Evolutionary conservation across 192 early-diverging fungal genomes (phyloP).

Genomic region (Gorgonomyces haynaldii): DNA sequence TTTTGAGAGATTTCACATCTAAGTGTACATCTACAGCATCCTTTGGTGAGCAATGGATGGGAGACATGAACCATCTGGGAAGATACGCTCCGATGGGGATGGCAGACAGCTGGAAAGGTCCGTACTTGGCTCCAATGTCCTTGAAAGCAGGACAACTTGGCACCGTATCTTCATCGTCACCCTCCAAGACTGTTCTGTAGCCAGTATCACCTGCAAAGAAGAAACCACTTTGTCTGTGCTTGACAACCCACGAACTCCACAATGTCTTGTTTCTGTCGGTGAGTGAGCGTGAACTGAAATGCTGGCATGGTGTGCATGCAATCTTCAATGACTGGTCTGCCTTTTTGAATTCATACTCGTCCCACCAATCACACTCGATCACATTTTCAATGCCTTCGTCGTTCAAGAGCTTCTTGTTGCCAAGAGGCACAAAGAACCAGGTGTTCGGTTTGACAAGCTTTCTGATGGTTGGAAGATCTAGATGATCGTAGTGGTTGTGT

Average conservation of each 20-base stretch:
- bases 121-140: conserved; percentile 64
- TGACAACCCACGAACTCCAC: conserved; percentile 67
- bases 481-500: conserved; percentile 86
- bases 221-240: conserved; percentile 29
- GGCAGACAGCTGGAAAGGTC: conserved; percentile 51
- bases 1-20: conserved; percentile 52
- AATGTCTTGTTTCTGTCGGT: conserved; percentile 61
- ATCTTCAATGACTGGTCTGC: conserved; percentile 10
- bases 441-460: conserved; percentile 31
- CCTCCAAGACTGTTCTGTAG: conserved; percentile 49
- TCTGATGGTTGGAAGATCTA: conserved; percentile 58
- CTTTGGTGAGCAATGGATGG: conserved; percentile 67
- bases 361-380: conserved; percentile 70
- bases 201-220: conserved; percentile 70
- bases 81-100: conserved; percentile 81
- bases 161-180: conserved; percentile 27
- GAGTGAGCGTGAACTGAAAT: conserved; percentile 50
- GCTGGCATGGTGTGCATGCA: conserved; percentile 63
- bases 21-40: conserved; percentile 71
- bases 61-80: conserved; percentile 60
- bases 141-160: conserved; percentile 73
- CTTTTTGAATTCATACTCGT: conserved; percentile 32
- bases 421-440: conserved; percentile 65
- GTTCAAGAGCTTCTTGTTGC: conserved; percentile 54
- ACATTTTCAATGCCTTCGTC: conserved; percentile 35